Evolutionary conservation across 805 yeast species (phyloP).

Genomic region (Metschnikowia noctiluminum): DNA sequence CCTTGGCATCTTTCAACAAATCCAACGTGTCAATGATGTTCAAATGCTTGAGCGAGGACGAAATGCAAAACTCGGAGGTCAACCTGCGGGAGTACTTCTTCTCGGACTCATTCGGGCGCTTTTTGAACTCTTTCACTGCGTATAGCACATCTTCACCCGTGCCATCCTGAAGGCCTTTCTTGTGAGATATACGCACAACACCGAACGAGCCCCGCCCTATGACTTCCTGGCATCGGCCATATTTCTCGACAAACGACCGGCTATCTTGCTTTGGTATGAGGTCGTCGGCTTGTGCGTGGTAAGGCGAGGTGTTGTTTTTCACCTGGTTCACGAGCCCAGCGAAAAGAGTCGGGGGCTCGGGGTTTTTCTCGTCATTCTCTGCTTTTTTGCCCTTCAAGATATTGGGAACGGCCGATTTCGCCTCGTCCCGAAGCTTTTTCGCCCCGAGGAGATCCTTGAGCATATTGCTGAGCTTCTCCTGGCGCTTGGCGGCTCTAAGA

Average conservation of each 20-base stretch:
- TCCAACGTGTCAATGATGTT: slow-evolving; percentile 78
- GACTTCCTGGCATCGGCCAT: slow-evolving; percentile 93
- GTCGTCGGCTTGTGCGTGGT: slow-evolving; percentile 20
- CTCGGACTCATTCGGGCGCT: slow-evolving; percentile 56
- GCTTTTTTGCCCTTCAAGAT: slow-evolving; percentile 31
- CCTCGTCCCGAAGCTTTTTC: slow-evolving; percentile 64
- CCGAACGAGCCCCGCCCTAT: slow-evolving; percentile 95
- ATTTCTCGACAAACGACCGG: slow-evolving; percentile 75
- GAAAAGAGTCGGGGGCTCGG: slow-evolving; percentile 63
- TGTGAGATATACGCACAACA: slow-evolving; percentile 84
- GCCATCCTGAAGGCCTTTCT: slow-evolving; percentile 33
- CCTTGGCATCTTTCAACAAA: slow-evolving; percentile 74
- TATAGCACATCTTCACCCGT: slow-evolving; percentile 47
- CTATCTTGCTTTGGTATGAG: slow-evolving; percentile 29
- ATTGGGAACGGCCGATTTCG: slow-evolving; percentile 71
- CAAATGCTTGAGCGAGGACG: slow-evolving; percentile 71
- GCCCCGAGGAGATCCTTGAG: slow-evolving; percentile 74
- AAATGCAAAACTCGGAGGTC: slow-evolving; percentile 79
- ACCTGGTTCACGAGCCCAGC: slow-evolving; percentile 66
- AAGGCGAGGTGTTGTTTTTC: slow-evolving; percentile 28
- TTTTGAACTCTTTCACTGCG: slow-evolving; percentile 86
- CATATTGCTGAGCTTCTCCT: slow-evolving; percentile 73
- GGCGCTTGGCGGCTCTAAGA: slow-evolving; percentile 70
- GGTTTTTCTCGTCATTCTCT: slow-evolving; percentile 17
- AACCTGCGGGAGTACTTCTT: slow-evolving; percentile 68